Evolutionary conservation across 2,329 filamentous ascomycete species (phyloP), one percentile per base, ranked within the genome.

Genomic region (Cyanodermella asteris): DNA sequence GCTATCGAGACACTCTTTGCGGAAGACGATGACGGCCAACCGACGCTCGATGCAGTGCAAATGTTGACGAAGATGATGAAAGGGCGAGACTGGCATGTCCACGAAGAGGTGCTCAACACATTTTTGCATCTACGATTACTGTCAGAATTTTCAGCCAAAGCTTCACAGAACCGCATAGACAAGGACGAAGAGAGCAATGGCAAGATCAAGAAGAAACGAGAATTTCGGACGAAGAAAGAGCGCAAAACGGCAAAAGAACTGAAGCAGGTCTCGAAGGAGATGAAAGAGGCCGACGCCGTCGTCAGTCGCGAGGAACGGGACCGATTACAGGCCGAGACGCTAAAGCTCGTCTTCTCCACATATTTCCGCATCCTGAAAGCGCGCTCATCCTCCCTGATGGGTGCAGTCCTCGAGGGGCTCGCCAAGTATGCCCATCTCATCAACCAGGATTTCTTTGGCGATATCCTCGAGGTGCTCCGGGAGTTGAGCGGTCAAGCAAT

Each of bases 371-470:
- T 94, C 27, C 56, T 97, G 21, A 94, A 94, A 53, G 60, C 70
- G 27, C 69, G 81, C 14, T 62, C 68, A 13, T 72, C 78, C 9
- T 68, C 74, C 36, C 64, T 97, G 11, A 94, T 93, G 78, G 87
- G 87, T n/a, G 82, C 84, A 9, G 82, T 93, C 1, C 63, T 97
- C 5, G 87, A 94, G 53, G 87, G 87, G 15, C 56, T 97, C 13
- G 82, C 84, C 25, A 81, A 81, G 43, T 97, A 91, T 44, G 72
- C 82, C 4, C 87, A 93, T 45, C 62, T 97, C 31, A 97, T 97
- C 59, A 97, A 97, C 53, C 81, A 97, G 43, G 80, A 97, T 44
- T 94, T 97, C 56, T 97, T 97, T 40, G 87, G 84, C 15, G 87
- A 97, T 43, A 61, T 97, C 16, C 64, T 97, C 7, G 87, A 94